These are phyloP conservation scores for Candida michaelii DNA, from an alignment of 805 yeast genomes.

Conservation along the genomic window DNA sequence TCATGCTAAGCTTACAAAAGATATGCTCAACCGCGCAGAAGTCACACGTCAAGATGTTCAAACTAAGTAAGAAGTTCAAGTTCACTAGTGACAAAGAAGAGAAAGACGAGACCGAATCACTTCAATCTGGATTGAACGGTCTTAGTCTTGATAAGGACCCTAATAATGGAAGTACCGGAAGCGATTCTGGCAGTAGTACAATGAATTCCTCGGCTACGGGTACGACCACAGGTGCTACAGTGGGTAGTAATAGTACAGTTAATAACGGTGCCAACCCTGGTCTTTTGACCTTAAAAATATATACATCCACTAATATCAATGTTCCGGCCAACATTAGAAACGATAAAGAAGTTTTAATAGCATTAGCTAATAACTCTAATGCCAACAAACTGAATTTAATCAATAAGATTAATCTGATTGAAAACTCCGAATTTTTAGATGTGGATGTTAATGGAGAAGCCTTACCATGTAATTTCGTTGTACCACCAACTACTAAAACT, in stretches of 20 bases:
- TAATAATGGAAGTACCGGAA: neutral
- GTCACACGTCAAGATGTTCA: slow-evolving; percentile 21
- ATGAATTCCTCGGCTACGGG: slow-evolving; percentile 1
- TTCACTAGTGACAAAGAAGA: slow-evolving; percentile 19
- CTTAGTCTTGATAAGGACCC: slow-evolving; percentile 11
- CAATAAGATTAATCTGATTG: slow-evolving; percentile 28
- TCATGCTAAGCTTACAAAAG: neutral
- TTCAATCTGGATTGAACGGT: neutral
- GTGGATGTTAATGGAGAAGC: slow-evolving; percentile 34
- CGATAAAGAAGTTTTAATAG: slow-evolving; percentile 61
- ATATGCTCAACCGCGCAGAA: slow-evolving; percentile 1
- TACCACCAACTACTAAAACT: slow-evolving; percentile 31
- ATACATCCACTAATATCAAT: slow-evolving; percentile 63
- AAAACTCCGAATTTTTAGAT: slow-evolving; percentile 21
- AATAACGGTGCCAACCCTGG: slow-evolving; percentile 49
- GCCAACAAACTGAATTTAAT: slow-evolving; percentile 29
- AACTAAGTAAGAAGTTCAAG: slow-evolving; percentile 32
- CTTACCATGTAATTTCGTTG: slow-evolving; percentile 55
- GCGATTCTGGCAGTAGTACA: slow-evolving; percentile 6
- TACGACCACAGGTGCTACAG: neutral
- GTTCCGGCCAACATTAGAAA: slow-evolving; percentile 72
- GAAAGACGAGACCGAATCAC: slow-evolving; percentile 2
- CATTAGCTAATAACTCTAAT: slow-evolving; percentile 56
- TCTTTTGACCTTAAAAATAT: slow-evolving; percentile 72
- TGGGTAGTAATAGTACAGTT: neutral